Conservation (phyloP, 305 asterid genomes). For the Solanum hybrid region DNA sequence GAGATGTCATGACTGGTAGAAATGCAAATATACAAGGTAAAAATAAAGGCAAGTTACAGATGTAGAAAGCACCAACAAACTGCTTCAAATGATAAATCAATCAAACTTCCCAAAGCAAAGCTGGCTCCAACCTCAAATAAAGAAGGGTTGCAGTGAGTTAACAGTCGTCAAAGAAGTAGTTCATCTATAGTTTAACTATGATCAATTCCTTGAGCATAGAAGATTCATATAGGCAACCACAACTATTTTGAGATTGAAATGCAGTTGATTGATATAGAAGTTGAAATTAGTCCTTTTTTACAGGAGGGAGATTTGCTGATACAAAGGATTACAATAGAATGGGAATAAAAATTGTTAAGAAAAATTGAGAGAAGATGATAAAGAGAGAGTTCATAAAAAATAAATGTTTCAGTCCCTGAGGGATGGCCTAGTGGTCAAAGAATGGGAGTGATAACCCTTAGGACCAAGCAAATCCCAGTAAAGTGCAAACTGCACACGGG, state of each 20-base stretch:
- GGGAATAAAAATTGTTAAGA: neutral
- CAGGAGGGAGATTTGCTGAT: neutral
- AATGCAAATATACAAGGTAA: neutral
- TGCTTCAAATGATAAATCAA: neutral
- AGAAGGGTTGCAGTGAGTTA: neutral
- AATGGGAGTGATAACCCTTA: neutral
- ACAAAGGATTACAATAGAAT: neutral
- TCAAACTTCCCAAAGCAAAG: neutral
- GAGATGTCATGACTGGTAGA: neutral
- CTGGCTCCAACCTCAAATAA: neutral
- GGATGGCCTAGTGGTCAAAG: neutral
- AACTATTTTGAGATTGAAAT: neutral
- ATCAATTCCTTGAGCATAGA: neutral
- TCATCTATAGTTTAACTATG: neutral
- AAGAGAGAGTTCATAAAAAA: neutral
- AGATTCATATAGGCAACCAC: neutral
- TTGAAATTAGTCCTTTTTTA: neutral
- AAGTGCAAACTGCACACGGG: neutral
- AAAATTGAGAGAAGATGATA: neutral
- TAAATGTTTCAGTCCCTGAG: neutral
- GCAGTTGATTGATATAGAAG: neutral
- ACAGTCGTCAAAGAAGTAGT: neutral
- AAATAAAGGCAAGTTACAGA: neutral
- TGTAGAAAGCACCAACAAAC: neutral
- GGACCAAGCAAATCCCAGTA: neutral